Base-by-base conservation (phyloP, 2,329 filamentous ascomycete genomes). In the Cladophialophora immunda region DNA sequence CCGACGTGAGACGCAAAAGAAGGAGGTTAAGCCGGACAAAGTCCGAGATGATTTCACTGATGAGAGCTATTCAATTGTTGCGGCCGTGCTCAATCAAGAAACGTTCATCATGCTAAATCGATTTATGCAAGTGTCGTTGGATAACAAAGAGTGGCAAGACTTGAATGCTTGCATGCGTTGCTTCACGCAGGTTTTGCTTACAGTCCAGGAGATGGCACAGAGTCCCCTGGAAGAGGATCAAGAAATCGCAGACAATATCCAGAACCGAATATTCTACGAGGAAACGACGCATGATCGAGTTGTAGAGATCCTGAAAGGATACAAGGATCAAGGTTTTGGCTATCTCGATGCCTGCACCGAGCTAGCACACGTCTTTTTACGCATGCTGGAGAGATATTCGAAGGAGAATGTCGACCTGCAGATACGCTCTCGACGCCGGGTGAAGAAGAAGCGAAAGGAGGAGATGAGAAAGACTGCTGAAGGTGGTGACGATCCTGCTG, bases 241-340 rank as follows among this genome's bases (percentile, higher is more conserved):
- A 75, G 95, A 98, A 73, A 98, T 99, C 76, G 94, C 95, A 0
- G 94, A 99, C 76, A 99, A 99, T 73, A 97, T 97, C 13, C 88
- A 97, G 60, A 96, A 91, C 74, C 92, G 94, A 68, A 92, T 99
- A n/a, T 99, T 99, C 78, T 99, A 99, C 80, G 95, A 99, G 78
- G 93, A 98, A 75, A 88, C 92, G 0, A 97, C 94, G 0, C 94
- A 99, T 75, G 94, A 99, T 68, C 86, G 92, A 27, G 87, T 99
- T 59, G 86, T 94, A 32, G 87, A 89, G 66, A 91, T 97, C 61
- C 84, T 94, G 0, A 86, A 90, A 69, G 90, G 86, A n/a, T 98
- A 96, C 81, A 97, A 96, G 72, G 92, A 94, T 67, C 95, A 98
- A 80, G 92, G 92, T 0, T 95, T 97, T 73, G 92, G 93, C 63